A percentile compares a stretch with the other conserved stretches of the same genome.
Evolutionary conservation across 2,329 filamentous ascomycete genomes (phyloP).

Genomic region (Colletotrichum gigasporum): DNA sequence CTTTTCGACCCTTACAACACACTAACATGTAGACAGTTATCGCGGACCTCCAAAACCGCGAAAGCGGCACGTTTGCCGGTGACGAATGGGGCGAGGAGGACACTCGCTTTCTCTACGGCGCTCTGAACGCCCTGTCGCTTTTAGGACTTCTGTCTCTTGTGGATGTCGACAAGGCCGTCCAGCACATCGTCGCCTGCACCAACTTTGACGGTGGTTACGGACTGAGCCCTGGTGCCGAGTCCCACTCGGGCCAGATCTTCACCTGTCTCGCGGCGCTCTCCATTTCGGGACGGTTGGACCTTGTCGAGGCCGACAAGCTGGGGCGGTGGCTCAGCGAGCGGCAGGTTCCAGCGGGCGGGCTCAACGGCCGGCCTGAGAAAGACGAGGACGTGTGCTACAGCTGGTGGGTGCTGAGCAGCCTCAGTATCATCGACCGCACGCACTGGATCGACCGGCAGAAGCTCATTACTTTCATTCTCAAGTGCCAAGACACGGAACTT

Average conservation of each 20-base stretch:
- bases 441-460: constrained; percentile 94
- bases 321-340: constrained; percentile 93
- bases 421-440: constrained; percentile 86
- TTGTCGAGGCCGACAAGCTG: constrained; percentile 83
- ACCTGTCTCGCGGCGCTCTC: constrained; percentile 89
- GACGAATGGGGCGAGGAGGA: constrained; percentile 98
- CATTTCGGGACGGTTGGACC: constrained; percentile 83
- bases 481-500: constrained; percentile 84
- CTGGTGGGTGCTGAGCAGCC: constrained; percentile 96
- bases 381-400: constrained; percentile 97
- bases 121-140: constrained; percentile 88
- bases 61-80: constrained; percentile 88
- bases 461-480: constrained; percentile 83
- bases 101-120: constrained; percentile 92
- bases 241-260: constrained; percentile 94
- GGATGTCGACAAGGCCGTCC: constrained; percentile 82
- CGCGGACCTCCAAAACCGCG: constrained; percentile 79
- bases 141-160: constrained; percentile 78
- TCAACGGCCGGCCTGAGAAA: constrained; percentile 97
- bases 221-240: constrained; percentile 88
- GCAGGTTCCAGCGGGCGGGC: constrained; percentile 84
- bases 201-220: constrained; percentile 98
- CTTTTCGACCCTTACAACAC: not conserved
- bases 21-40: constrained; percentile 65
- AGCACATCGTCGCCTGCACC: constrained; percentile 81